phyloP scores from a whole-genome alignment of 1,284 basidiomycete species.

The Cutaneotrichosporon mucoides region DNA sequence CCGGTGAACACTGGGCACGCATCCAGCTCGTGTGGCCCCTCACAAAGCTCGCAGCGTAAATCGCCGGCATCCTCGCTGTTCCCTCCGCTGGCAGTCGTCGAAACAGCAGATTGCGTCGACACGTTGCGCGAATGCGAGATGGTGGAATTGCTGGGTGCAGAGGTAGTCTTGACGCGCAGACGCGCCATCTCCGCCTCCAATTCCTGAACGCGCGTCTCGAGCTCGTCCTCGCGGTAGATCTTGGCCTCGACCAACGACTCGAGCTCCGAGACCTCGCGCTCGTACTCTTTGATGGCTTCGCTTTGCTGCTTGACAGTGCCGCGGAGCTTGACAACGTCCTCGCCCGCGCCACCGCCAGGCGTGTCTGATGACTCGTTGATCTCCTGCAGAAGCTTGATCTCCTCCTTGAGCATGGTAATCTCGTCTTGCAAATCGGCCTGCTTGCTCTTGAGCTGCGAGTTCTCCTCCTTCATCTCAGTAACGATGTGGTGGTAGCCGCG shows the following conservation, averaged over 20 bases:
- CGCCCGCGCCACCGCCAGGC: constrained; percentile 7
- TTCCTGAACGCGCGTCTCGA: constrained; percentile 76
- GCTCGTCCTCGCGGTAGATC: constrained; percentile 91
- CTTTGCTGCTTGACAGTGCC: constrained; percentile 21
- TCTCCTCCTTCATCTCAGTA: constrained; percentile 80
- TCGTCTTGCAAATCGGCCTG: constrained; percentile 71
- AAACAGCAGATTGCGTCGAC: constrained; percentile 5
- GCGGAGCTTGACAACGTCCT: constrained; percentile 34
- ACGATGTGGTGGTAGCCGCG: constrained; percentile 63
- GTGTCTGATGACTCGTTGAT: constrained; percentile 16
- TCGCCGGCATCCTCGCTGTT: background rate
- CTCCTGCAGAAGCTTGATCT: constrained; percentile 40
- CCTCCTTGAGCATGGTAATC: constrained; percentile 60
- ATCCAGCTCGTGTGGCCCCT: constrained; percentile 46
- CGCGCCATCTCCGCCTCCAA: constrained; percentile 53
- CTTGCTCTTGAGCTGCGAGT: constrained; percentile 59
- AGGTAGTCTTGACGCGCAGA: background rate
- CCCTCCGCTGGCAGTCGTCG: constrained; percentile 4
- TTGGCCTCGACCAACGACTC: constrained; percentile 86
- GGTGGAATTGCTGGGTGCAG: background rate
- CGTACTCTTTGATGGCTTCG: constrained; percentile 55
- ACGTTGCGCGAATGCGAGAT: background rate
- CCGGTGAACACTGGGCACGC: constrained; percentile 47
- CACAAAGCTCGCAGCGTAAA: constrained; percentile 42
- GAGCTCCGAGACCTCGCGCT: constrained; percentile 84